phyloP scores from a whole-genome alignment of 257 asterid genomes.

The Jasminum sambac region DNA sequence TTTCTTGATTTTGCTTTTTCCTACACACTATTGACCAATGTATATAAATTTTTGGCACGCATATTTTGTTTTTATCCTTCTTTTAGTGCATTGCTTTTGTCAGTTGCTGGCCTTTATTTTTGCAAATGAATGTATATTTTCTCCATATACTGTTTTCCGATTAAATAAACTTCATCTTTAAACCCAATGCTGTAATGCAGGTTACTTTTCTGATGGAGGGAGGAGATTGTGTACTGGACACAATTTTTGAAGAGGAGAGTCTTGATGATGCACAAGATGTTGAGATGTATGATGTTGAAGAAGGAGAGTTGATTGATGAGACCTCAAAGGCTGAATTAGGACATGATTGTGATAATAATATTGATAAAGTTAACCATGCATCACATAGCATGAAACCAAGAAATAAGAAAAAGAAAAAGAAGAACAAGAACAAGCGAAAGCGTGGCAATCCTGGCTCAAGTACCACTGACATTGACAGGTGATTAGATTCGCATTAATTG shows the following conservation, averaged over 20 bases:
- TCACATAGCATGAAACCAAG: slow-evolving; percentile 31
- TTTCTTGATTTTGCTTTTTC: not conserved
- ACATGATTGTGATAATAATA: slow-evolving; percentile 38
- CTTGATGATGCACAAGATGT: slow-evolving; percentile 56
- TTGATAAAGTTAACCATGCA: slow-evolving; percentile 37
- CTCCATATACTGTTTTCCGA: not conserved
- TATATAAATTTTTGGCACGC: not conserved
- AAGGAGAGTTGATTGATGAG: slow-evolving; percentile 66
- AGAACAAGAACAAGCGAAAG: slow-evolving; percentile 62
- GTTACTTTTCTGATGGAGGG: slow-evolving; percentile 47
- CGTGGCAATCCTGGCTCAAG: slow-evolving; percentile 46
- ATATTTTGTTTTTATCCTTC: not conserved
- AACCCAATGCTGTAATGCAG: slow-evolving; percentile 30
- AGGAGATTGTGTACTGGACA: slow-evolving; percentile 54
- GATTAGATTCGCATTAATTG: not conserved
- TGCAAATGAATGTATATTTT: not conserved
- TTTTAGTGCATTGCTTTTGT: not conserved
- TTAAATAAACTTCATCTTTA: not conserved
- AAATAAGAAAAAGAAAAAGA: slow-evolving; percentile 56
- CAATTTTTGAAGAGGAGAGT: slow-evolving; percentile 55
- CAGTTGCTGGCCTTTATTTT: not conserved
- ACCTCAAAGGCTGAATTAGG: slow-evolving; percentile 40
- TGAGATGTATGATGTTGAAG: slow-evolving; percentile 85
- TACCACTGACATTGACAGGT: slow-evolving; percentile 66
- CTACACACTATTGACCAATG: not conserved